Evolutionary conservation across 2,329 filamentous ascomycete genomes (phyloP), one percentile per base, ranked within the genome.

Genomic region (Fusarium redolens): DNA sequence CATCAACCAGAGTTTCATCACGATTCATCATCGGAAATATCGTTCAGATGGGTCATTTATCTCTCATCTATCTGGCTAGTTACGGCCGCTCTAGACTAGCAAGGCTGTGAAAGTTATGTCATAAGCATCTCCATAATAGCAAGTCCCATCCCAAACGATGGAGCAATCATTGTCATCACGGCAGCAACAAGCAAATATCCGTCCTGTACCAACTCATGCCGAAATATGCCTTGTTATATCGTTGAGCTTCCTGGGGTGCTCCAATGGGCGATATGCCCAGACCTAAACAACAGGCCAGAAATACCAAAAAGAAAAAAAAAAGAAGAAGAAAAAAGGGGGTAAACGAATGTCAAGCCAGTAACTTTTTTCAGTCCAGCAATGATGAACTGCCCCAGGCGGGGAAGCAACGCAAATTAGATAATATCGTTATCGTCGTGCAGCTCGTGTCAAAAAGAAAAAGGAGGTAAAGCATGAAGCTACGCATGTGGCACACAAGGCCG

Each of bases 51-150:
- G 17, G 63, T 54, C 50, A 67, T 48, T 69, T 51, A 45, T 33
- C 50, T 60, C 45, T 28, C 38, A 52, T 61, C 30, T 43, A 40
- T 44, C 54, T 67, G 41, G 45, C 25, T 61, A 51, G 43, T 33
- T 51, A 33, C 44, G 43, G 45, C 40, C 55, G 40, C 43, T 60
- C 52, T 45, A 44, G 56, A 38, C 52, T 48, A 73, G 48, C 58
- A 68, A 65, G 28, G 55, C 41, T 38, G 58, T 56, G 45, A 28
- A 38, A 22, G 47, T 54, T 47, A 18, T 69, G n/a, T 69, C 72
- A 54, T 60, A 54, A 58, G 51, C 67, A 33, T 65, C 28, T 52
- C 52, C 55, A 37, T 61, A 54, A 38, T 65, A 61, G 50, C 54
- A 63, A 72, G 33, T 54, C 37, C 45, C 57, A 41, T 50, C 52